Evolutionary conservation across 2,329 filamentous ascomycete genomes (phyloP), one percentile per base, ranked within the genome.

Genomic region (Aspergillus pseudoterreus): DNA sequence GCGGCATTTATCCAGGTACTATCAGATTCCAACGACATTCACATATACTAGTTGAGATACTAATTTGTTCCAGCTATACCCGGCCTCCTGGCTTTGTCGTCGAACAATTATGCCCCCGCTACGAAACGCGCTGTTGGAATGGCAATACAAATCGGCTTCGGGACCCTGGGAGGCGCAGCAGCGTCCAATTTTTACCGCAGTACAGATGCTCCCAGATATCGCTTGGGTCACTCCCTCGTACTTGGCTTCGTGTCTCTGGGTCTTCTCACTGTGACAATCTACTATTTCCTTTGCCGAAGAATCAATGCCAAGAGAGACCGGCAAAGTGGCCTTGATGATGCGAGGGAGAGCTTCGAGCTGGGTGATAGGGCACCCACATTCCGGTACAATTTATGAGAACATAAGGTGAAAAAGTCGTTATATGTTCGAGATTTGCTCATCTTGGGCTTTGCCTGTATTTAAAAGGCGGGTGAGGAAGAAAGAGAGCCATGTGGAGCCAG

Each of bases 141-240:
- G 36, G 36, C 36, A 4, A 39, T 39, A 1, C 36, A 39, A 12
- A 39, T 39, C 17, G 36, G 36, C 12, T n/a, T 39, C 4, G 36
- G 36, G n/a, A 15, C 36, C 17, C n/a, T 39, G 1, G 36, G 36
- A 2, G 36, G 36, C 36, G 36, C 36, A 11, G 36, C 36, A 2
- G 53, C 52, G 4, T 57, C 55, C 8, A 57, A 57, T n/a, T 55
- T 57, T 32, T 57, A 57, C 42, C 49, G 52, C 3, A 39, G 30
- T 19, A 30, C 44, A 14, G 55, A 57, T 47, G 43, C 52, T 10
- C 55, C 55, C 2, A 44, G 53, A 15, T 57, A 55, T 32, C 49
- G 52, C 3, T 35, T 57, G 11, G 55, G 55, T 1, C 55, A 57
- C 35, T 47, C 45, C 2, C 24, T 57, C 4, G 55, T 55, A 8